phyloP scores from a whole-genome alignment of 371 early-diverging fungal species.

The Syncephalis plumigaleata region DNA sequence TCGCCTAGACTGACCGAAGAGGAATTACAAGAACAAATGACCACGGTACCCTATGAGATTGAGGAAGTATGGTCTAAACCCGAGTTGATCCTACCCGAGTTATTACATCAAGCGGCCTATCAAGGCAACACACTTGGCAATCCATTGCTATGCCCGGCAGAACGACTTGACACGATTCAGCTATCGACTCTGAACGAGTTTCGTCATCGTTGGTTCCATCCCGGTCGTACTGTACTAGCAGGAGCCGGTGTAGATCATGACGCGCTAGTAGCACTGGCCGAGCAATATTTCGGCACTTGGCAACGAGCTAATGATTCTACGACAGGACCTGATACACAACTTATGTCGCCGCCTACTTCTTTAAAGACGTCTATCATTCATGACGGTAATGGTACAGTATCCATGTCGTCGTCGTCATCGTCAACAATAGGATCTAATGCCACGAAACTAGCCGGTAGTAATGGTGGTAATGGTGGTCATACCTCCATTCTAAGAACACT shows the following conservation, averaged over 20 bases:
- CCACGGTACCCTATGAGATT: slow-evolving; percentile 68
- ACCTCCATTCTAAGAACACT: slow-evolving; percentile 5
- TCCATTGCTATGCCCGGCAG: slow-evolving; percentile 55
- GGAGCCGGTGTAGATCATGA: slow-evolving; percentile 80
- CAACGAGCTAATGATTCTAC: background rate
- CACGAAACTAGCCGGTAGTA: slow-evolving; percentile 11
- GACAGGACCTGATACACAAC: no score
- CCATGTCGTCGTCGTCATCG: no score
- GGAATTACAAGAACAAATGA: slow-evolving; percentile 72
- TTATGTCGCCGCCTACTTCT: no score
- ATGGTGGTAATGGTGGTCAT: slow-evolving; percentile 6
- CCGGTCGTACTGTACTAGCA: slow-evolving; percentile 81
- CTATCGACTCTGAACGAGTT: slow-evolving; percentile 46
- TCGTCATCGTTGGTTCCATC: slow-evolving; percentile 62
- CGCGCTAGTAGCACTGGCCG: slow-evolving; percentile 50
- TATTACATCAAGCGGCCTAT: slow-evolving; percentile 73
- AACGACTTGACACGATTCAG: slow-evolving; percentile 42
- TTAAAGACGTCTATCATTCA: background rate
- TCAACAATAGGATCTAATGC: background rate
- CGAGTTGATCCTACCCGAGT: slow-evolving; percentile 73
- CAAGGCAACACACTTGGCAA: slow-evolving; percentile 68
- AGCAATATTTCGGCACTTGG: slow-evolving; percentile 42
- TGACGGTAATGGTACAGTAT: no score
- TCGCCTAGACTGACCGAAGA: slow-evolving; percentile 45
- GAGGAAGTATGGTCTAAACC: slow-evolving; percentile 68